These are phyloP conservation scores for Eucalyptus marginata DNA, from an alignment of 345 rosid species.

Conservation along the genomic window DNA sequence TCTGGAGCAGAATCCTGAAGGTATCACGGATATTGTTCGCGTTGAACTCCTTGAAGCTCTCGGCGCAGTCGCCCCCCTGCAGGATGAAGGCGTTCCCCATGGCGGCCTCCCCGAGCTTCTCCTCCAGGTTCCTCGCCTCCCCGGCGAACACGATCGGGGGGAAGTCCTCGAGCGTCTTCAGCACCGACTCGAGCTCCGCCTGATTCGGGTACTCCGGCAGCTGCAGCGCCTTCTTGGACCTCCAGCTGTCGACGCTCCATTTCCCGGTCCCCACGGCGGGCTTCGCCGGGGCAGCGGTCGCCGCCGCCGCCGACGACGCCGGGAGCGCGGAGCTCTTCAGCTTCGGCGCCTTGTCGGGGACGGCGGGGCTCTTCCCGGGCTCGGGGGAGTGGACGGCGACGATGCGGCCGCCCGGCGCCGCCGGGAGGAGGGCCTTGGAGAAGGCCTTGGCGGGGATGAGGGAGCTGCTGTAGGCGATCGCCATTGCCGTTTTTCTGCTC, in stretches of 20 bases:
- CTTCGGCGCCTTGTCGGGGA: background rate
- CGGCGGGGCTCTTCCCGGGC: background rate
- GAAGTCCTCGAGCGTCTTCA: conserved; percentile 3
- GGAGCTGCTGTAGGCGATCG: background rate
- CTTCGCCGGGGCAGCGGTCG: background rate
- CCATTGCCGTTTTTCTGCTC: background rate
- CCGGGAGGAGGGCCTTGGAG: background rate
- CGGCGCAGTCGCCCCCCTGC: conserved; percentile 13
- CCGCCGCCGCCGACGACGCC: background rate
- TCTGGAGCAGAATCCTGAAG: conserved; percentile 8
- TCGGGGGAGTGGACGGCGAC: background rate
- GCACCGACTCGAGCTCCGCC: conserved; percentile 10
- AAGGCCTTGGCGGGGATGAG: background rate
- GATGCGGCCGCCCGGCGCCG: background rate
- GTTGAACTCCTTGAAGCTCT: conserved; percentile 12
- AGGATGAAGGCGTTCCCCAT: conserved; percentile 9
- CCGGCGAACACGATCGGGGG: conserved; percentile 14
- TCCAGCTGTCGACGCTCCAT: conserved; percentile 12
- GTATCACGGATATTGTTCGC: conserved; percentile 10
- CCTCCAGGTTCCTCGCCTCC: conserved; percentile 10
- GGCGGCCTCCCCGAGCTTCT: conserved; percentile 9
- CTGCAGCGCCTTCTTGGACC: conserved; percentile 8
- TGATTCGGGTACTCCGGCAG: conserved; percentile 7
- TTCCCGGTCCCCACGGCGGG: background rate
- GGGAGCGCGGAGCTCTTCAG: background rate